Evolutionary conservation across 257 asterid genomes (phyloP), one percentile per base, ranked within the genome.

Genomic region (Osmanthus fragrans): DNA sequence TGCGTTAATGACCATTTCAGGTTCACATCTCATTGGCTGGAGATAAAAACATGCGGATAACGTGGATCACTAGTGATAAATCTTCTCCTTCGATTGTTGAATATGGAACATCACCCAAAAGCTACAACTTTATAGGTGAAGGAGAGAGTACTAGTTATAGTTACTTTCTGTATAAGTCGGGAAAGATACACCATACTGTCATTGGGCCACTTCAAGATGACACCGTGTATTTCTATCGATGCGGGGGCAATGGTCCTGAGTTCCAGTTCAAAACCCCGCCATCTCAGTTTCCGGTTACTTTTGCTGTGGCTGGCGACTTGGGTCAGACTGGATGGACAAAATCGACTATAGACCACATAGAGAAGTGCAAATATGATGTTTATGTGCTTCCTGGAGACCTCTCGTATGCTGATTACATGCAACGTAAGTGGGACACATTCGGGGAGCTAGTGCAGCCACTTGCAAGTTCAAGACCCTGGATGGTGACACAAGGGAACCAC

Each of bases 21-120:
- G 99, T 94, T 70, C 99, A 96, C 87, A 89, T 90, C 84, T 93
- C 99, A 73, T 88, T 96, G 82, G 99, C 98, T 33, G 97, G 99
- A 58, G 90, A 79, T 66, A 86, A 87, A 29, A 92, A 88, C 77
- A 88, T 93, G 90, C 86, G 97, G 11, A 77, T 93, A 23, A 71
- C 97, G 9, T 91, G 98, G 97, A 81, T 90, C 67, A 93, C 97
- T 4, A 78, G 60, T 54, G 85, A 81, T 74, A 84, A 89, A 29
- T 74, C 85, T 63, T 83, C 92, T 78, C 91, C 91, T 56, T 87
- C 97, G 0, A 10, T 82, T 4, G 97, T 96, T 12, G 91, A 96
- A 78, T 96, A 90, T 71, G 98, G 97, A 51, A 91, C 86, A 15
- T 86, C 93, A 21, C 72, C 98, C 7, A 84, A 83, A 25, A 86